Conservation (phyloP, 306 rosid genomes). For the Cucurbita pepo region DNA sequence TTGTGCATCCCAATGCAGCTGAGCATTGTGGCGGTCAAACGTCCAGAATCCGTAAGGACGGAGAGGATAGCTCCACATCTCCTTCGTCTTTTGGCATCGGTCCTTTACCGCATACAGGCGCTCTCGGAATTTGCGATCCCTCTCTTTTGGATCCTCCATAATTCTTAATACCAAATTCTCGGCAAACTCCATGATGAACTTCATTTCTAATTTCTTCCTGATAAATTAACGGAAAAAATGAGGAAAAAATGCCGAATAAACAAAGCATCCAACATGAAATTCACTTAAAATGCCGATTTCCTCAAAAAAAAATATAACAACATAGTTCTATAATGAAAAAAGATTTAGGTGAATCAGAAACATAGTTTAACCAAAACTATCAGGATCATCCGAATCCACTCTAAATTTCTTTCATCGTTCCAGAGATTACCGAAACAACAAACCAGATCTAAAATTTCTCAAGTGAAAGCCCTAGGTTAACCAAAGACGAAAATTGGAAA, state of each 20-base stretch:
- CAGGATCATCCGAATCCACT: not conserved
- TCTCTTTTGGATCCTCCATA: slow-evolving; percentile 89
- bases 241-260: not conserved
- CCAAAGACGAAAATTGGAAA: not conserved
- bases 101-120: slow-evolving; percentile 39
- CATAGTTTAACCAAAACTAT: not conserved
- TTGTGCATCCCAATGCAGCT: slow-evolving; percentile 85
- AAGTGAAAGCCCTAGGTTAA: not conserved
- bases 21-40: slow-evolving; percentile 86
- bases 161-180: slow-evolving; percentile 62
- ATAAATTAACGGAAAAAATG: not conserved
- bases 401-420: not conserved
- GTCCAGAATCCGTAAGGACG: slow-evolving; percentile 97
- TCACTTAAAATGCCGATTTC: not conserved
- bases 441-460: not conserved
- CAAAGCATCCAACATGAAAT: not conserved
- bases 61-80: slow-evolving; percentile 75
- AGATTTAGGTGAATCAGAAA: not conserved
- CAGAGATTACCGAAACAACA: not conserved
- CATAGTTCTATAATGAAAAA: not conserved
- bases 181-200: slow-evolving; percentile 86
- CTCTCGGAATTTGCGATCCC: slow-evolving; percentile 80
- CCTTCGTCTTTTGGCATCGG: slow-evolving; percentile 60
- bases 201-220: slow-evolving; percentile 27
- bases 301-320: not conserved